These are phyloP conservation scores for Rhodotorula sphaerocarpa DNA, from an alignment of 768 basidiomycete species.

Conservation along the genomic window DNA sequence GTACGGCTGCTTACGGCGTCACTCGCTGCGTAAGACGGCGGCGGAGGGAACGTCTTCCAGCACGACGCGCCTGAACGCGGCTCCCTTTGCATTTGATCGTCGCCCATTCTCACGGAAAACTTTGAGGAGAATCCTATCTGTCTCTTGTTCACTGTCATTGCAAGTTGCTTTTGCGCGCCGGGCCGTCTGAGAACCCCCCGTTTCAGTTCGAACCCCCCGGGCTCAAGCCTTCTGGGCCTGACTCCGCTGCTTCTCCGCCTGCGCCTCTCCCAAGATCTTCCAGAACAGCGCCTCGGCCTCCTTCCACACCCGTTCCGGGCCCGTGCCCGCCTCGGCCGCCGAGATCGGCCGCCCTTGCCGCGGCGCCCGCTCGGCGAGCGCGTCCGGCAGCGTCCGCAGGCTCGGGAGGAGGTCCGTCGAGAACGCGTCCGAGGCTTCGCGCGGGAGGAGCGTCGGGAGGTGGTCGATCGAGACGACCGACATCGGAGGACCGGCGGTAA, in stretches of 20 bases:
- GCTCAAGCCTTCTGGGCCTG: too few species aligned
- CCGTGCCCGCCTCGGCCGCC: conserved; percentile 28
- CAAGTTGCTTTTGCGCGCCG: too few species aligned
- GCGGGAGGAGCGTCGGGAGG: conserved; percentile 83
- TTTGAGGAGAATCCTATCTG: too few species aligned
- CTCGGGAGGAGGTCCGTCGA: conserved; percentile 77
- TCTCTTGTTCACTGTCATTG: too few species aligned
- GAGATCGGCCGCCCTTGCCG: conserved; percentile 20
- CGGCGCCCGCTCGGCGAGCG: conserved; percentile 14
- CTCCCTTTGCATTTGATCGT: too few species aligned
- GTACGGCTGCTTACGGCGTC: too few species aligned
- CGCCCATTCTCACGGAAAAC: too few species aligned
- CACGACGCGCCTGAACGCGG: too few species aligned
- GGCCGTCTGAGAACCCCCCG: too few species aligned
- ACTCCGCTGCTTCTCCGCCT: conserved; percentile 5
- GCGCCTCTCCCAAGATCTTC: conserved; percentile 51
- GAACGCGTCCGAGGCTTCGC: conserved; percentile 96
- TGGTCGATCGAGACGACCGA: conserved; percentile 94
- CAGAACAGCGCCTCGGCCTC: conserved; percentile 77
- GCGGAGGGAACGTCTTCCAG: too few species aligned
- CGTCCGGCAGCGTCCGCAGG: conserved; percentile 60
- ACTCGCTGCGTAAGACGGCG: too few species aligned
- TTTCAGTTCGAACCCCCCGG: too few species aligned
- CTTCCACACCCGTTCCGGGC: conserved; percentile 70
- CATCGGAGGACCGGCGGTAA: conserved; percentile 58